A percentile compares a stretch with the other conserved stretches of the same genome.
These are phyloP conservation scores for Salvia splendens DNA, from an alignment of 257 asterid genomes.

Conservation along the genomic window DNA sequence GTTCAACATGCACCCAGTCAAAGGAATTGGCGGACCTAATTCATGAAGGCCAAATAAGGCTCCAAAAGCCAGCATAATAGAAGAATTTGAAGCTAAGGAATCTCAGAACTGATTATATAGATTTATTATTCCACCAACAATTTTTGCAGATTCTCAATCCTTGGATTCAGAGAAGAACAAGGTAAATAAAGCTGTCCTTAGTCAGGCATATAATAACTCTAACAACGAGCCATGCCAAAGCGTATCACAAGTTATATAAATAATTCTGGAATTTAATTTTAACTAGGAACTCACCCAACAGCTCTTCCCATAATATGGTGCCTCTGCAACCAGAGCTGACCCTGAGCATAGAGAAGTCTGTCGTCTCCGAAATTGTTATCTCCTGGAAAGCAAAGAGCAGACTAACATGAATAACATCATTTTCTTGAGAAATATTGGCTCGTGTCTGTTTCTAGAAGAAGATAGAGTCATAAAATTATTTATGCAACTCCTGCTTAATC, in stretches of 20 bases:
- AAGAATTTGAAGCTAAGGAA: neutral
- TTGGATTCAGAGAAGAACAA: slow-evolving; percentile 13
- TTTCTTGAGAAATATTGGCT: neutral
- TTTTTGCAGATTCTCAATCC: neutral
- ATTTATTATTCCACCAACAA: neutral
- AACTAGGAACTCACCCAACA: slow-evolving; percentile 78
- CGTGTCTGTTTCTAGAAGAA: slow-evolving; percentile 16
- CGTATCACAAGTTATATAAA: slow-evolving; percentile 8
- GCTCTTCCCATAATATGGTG: slow-evolving; percentile 99
- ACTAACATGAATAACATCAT: slow-evolving; percentile 27
- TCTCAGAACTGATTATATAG: neutral
- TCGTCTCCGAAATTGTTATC: slow-evolving; percentile 95
- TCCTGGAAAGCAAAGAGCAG: slow-evolving; percentile 52
- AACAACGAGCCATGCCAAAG: slow-evolving; percentile 18
- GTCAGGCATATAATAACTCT: slow-evolving; percentile 17
- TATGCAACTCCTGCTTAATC: neutral
- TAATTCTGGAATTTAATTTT: slow-evolving; percentile 2
- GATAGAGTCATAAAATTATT: slow-evolving; percentile 8
- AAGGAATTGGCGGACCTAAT: neutral
- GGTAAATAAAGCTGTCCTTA: slow-evolving; percentile 7
- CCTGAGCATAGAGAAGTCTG: slow-evolving; percentile 93
- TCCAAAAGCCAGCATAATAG: neutral
- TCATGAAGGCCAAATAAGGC: slow-evolving; percentile 5
- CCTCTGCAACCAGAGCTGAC: slow-evolving; percentile 93
- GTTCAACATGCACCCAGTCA: neutral